Evolutionary conservation across 495 filamentous ascomycete species (phyloP), one percentile per base, ranked within the genome.

Genomic region (Aspergillus diversus): DNA sequence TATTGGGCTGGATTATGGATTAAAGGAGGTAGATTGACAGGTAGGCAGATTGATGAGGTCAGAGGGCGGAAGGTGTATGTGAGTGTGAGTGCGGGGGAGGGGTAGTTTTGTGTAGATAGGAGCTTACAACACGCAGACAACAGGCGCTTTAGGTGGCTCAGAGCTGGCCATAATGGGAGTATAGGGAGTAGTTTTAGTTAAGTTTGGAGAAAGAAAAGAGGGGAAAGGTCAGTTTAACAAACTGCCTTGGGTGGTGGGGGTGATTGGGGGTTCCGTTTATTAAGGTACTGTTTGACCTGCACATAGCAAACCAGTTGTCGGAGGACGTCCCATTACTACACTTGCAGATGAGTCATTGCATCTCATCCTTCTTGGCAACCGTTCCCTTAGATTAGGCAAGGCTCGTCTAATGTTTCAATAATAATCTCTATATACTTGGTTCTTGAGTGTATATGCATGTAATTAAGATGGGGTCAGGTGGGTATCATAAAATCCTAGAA

Each of bases 61-160:
- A 27, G 21, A 27, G 21, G 21, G 21, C 21, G 21, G 2, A 27
- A 27, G 21, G 21, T 53, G 21, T 4, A 34, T 53, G 15, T n/a
- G 54, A 42, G 49, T 17, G 33, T 16, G 32, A 33, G 55, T 51
- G 27, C 32, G 34, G 51, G 33, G 52, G 42, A 50, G 49, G 33
- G 9, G 53, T 34, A 54, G 49, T 16, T 35, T 57, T 31, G 33
- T 52, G 56, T 57, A 52, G 61, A 63, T 51, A 57, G 56, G 58
- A 59, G 79, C 87, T 77, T 86, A 93, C 91, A 93, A 90, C 42
- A 92, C 90, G 67, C 88, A 92, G 73, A 93, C 87, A 61, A 93
- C 91, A 2, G 87, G 65, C 7, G 69, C 74, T 50, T 79, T 79
- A 39, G 63, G 21, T 27, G 21, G 17, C 69, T 75, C 52, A 77